A percentile compares a stretch with the other conserved stretches of the same genome.
phyloP scores from a whole-genome alignment of 495 filamentous ascomycete genomes.

The Schizothecium vesticola region DNA sequence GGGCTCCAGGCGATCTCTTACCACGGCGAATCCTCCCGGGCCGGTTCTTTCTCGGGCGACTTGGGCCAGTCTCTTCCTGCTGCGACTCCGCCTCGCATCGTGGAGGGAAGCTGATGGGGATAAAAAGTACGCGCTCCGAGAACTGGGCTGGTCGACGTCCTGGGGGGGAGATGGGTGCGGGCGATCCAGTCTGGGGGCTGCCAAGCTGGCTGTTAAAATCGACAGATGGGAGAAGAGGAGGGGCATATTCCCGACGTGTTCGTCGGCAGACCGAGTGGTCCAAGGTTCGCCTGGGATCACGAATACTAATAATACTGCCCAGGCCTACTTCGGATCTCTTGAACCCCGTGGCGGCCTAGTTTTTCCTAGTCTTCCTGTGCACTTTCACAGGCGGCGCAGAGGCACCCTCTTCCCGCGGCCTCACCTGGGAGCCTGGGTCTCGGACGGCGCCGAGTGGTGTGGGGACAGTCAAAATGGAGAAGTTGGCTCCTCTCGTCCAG shows the following conservation, averaged over 20 bases:
- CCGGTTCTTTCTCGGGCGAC: background rate
- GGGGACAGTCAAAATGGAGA: slow-evolving; percentile 14
- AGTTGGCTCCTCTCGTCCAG: background rate
- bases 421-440: slow-evolving; percentile 16
- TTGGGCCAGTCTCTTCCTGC: background rate
- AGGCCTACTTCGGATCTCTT: background rate
- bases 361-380: background rate
- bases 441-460: slow-evolving; percentile 10
- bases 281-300: background rate
- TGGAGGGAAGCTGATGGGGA: background rate
- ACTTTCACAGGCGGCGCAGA: background rate
- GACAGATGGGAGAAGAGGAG: background rate
- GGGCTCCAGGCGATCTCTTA: background rate
- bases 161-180: background rate
- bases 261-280: background rate
- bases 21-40: background rate
- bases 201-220: background rate
- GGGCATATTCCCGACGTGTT: background rate
- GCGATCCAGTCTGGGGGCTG: background rate
- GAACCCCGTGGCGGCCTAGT: slow-evolving; percentile 17
- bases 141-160: background rate
- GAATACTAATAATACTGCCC: background rate
- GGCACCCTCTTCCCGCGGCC: slow-evolving; percentile 5
- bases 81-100: slow-evolving; percentile 4
- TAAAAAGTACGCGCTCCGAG: background rate